Evolutionary conservation across 1,284 basidiomycete genomes (phyloP), one percentile per base, ranked within the genome.

Genomic region (Leucoagaricus sp.): DNA sequence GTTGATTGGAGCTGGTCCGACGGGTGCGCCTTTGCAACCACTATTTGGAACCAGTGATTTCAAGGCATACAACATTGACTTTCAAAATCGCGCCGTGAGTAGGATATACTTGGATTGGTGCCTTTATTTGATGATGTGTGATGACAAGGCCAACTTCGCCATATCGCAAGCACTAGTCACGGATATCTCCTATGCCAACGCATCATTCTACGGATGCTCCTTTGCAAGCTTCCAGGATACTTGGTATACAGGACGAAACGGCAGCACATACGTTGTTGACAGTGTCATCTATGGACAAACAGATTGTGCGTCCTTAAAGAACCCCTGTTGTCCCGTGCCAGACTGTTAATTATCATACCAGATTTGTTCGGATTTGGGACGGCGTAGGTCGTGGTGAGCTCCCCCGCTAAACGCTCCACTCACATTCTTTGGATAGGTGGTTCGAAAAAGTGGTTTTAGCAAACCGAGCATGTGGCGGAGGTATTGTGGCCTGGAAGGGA

Each of bases 221-320:
- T 86, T 87, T 61, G 73, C 78, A 7, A 83, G 84, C 62, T 86
- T 72, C 57, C 86, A 88, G 62, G 87, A 88, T 65, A 87, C 86
- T 0, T 84, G 83, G 78, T 88, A 83, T 63, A 81, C 83, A 0
- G 86, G 86, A 0, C 70, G 76, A 1, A 84, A 81, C 51, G 83
- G 75, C 4, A 83, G 78, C 63, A 85, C 85, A 0, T 85, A 84
- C 61, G 80, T 82, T 7, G 76, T 82, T 8, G 84, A 86, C 59
- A 85, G 83, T 58, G 79, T 82, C 25, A 79, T 89, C 40, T 83
- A 74, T 54, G 87, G 86, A 4, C 73, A 82, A 63, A 85, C 82
- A 2, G 86, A 89, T 64, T 87, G 84, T 84, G 62, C 63, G 80
- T 67, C n/a, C n/a, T n/a, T n/a, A n/a, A n/a, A n/a, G n/a, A n/a